A percentile compares a stretch with the other conserved stretches of the same genome.
Evolutionary conservation across 179 eudicot genomes (phyloP).

Genomic region (Sideroxylon spinosum): DNA sequence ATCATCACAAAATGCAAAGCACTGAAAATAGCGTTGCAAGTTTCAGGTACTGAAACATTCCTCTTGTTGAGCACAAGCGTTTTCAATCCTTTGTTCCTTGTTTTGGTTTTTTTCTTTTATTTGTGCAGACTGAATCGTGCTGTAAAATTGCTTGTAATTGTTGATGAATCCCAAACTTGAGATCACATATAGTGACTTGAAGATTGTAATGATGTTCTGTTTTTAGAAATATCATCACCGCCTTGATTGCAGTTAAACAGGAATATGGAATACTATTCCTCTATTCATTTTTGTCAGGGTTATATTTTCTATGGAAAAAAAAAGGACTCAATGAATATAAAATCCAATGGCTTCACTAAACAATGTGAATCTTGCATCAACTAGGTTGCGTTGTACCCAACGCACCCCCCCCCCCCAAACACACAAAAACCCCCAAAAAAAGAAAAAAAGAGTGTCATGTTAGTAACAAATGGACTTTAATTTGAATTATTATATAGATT

Average conservation of each 20-base stretch:
- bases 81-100: not conserved
- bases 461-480: not conserved
- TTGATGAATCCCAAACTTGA: not conserved
- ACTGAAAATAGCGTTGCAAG: not conserved
- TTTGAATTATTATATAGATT: not conserved
- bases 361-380: not conserved
- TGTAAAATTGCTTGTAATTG: not conserved
- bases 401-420: no score
- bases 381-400: not conserved
- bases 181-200: not conserved
- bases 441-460: not conserved
- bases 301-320: not conserved
- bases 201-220: not conserved
- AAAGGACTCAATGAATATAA: not conserved
- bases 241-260: not conserved
- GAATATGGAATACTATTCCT: not conserved
- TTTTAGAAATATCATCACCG: not conserved
- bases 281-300: no score
- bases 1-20: not conserved
- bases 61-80: not conserved
- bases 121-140: not conserved
- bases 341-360: not conserved
- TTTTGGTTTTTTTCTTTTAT: not conserved
- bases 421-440: no score
- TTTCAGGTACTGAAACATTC: not conserved